These are phyloP conservation scores for Myriosclerotinia duriaeana DNA, from an alignment of 2,329 filamentous ascomycete genomes.

Conservation along the genomic window DNA sequence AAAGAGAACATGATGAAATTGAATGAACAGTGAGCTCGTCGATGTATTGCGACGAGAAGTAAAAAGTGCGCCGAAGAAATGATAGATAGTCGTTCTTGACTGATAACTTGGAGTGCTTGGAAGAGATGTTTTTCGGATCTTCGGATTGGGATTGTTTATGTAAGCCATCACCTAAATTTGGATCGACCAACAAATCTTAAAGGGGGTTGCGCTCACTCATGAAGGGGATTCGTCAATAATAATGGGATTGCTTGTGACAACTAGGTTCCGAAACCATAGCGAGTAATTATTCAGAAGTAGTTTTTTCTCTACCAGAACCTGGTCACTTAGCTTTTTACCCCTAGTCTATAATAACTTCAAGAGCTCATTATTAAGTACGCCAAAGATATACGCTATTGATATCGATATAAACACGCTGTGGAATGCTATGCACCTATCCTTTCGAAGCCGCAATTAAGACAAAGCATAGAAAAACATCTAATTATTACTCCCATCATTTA, in stretches of 20 bases:
- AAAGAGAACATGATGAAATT: slow-evolving; percentile 34
- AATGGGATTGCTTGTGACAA: no score
- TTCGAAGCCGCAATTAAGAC: slow-evolving; percentile 35
- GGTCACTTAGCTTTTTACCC: slow-evolving; percentile 10
- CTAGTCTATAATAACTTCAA: slow-evolving; percentile 21
- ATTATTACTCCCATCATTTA: slow-evolving; percentile 18
- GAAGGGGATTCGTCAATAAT: neutral
- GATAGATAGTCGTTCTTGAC: slow-evolving; percentile 6
- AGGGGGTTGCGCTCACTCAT: slow-evolving; percentile 6
- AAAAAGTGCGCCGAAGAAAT: neutral
- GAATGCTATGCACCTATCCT: slow-evolving; percentile 41
- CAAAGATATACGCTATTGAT: slow-evolving; percentile 30
- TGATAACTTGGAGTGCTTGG: slow-evolving; percentile 3
- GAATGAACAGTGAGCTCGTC: neutral
- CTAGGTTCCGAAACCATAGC: neutral
- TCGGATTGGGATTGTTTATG: slow-evolving; percentile 15
- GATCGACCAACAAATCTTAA: slow-evolving; percentile 13
- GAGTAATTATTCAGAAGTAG: neutral
- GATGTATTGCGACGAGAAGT: slow-evolving; percentile 15
- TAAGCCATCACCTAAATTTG: slow-evolving; percentile 12
- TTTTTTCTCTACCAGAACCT: slow-evolving; percentile 11
- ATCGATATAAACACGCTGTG: slow-evolving; percentile 40
- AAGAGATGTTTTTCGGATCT: slow-evolving; percentile 16
- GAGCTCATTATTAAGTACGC: slow-evolving; percentile 21
- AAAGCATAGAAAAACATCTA: slow-evolving; percentile 31